phyloP scores from a whole-genome alignment of 2,329 filamentous ascomycete genomes.

The Scedosporium apiospermum region DNA sequence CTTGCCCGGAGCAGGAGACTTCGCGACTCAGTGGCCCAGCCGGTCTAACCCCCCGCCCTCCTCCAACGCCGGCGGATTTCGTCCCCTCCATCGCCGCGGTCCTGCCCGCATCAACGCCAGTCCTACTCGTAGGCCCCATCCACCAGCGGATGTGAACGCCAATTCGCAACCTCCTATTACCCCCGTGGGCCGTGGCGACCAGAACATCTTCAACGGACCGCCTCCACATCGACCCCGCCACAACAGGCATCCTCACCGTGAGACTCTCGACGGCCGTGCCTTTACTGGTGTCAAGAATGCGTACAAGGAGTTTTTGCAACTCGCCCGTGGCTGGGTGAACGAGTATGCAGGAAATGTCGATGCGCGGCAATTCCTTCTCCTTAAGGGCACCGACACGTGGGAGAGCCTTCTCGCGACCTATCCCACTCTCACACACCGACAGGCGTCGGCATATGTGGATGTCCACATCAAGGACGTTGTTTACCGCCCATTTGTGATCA shows the following conservation, averaged over 20 bases:
- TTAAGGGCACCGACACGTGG: conserved; percentile 19
- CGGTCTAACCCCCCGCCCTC: neutral
- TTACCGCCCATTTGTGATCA: conserved; percentile 32
- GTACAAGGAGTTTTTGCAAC: neutral
- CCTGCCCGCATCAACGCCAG: too few species aligned
- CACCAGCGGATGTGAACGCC: too few species aligned
- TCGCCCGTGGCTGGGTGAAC: conserved; percentile 1
- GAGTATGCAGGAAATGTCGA: neutral
- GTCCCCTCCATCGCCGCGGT: too few species aligned
- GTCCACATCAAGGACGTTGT: conserved; percentile 28
- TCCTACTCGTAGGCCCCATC: too few species aligned
- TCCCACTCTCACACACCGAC: conserved; percentile 24
- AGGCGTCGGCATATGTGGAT: conserved; percentile 30
- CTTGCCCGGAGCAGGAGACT: neutral
- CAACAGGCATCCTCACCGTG: too few species aligned
- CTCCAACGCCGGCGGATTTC: too few species aligned
- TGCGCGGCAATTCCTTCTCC: neutral
- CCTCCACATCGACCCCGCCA: too few species aligned
- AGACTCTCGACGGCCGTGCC: neutral
- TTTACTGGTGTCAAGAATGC: neutral
- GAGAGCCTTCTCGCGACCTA: conserved; percentile 26
- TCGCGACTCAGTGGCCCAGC: neutral
- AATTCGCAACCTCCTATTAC: too few species aligned
- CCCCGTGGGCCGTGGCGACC: too few species aligned
- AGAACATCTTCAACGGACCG: too few species aligned